phyloP scores from a whole-genome alignment of 1,139 yeast species.

The Candida sanyaensis region DNA sequence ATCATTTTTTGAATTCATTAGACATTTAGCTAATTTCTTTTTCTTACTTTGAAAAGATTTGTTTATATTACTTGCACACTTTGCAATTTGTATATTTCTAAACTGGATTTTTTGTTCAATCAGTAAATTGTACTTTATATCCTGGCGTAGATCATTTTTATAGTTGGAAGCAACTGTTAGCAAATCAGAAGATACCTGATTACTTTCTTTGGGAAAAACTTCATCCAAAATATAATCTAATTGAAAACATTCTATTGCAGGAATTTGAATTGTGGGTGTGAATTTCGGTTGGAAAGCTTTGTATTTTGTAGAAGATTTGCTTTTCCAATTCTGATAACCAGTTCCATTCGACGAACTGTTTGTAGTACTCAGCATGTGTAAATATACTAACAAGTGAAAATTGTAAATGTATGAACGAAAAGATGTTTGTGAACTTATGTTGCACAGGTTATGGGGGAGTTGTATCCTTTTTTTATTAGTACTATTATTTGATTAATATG shows the following conservation, averaged over 20 bases:
- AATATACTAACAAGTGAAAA: too few relatives aligned
- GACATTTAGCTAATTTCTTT: slow-evolving; percentile 21
- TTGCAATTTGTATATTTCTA: slow-evolving; percentile 35
- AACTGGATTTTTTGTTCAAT: slow-evolving; percentile 41
- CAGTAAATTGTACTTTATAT: slow-evolving; percentile 34
- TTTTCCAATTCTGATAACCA: slow-evolving; percentile 1
- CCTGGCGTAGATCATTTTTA: slow-evolving; percentile 41
- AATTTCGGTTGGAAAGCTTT: slow-evolving; percentile 18
- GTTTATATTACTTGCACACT: slow-evolving; percentile 24
- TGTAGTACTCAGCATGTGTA: not conserved
- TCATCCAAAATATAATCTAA: slow-evolving; percentile 36
- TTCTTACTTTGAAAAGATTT: slow-evolving; percentile 21
- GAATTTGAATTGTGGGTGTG: slow-evolving; percentile 20
- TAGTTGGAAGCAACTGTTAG: slow-evolving; percentile 36
- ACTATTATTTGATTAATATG: too few relatives aligned
- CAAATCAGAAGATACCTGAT: slow-evolving; percentile 35
- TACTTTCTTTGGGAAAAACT: slow-evolving; percentile 32
- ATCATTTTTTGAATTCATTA: slow-evolving; percentile 7
- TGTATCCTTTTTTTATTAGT: too few relatives aligned
- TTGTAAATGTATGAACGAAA: not conserved
- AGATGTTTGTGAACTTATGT: too few relatives aligned
- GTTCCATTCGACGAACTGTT: not conserved
- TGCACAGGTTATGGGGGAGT: too few relatives aligned
- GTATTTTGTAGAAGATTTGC: slow-evolving; percentile 3
- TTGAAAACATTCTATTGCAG: slow-evolving; percentile 40